Percentiles rank a stretch among this genome's conserved stretches.
These are phyloP conservation scores for Lasiodiplodia sp. DNA, from an alignment of 2,329 filamentous ascomycete species.

Conservation along the genomic window DNA sequence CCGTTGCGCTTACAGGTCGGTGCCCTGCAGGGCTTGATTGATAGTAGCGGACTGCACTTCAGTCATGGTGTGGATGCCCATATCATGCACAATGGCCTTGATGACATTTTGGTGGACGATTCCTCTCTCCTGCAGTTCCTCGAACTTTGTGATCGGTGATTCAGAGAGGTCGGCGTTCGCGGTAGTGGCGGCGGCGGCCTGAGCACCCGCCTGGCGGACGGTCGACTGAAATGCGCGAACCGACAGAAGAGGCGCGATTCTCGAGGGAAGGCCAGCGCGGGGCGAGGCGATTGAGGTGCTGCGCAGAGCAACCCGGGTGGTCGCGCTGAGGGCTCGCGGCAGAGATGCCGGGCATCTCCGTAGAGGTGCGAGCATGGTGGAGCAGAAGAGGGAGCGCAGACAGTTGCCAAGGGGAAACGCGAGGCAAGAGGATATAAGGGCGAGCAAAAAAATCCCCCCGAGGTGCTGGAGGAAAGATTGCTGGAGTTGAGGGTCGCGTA, in stretches of 20 bases:
- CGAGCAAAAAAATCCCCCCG: conserved; percentile 15
- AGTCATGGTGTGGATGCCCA: conserved; percentile 87
- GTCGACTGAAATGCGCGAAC: conserved; percentile 14
- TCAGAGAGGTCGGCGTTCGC: conserved; percentile 31
- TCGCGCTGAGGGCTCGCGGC: conserved; percentile 37
- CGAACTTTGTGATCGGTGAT: conserved; percentile 49
- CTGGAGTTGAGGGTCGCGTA: conserved; percentile 3
- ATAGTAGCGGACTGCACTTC: conserved; percentile 90
- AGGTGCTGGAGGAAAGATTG: conserved; percentile 30
- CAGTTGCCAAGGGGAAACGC: neutral
- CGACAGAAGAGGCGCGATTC: conserved; percentile 1
- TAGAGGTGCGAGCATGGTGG: conserved; percentile 50
- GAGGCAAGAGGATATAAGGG: neutral
- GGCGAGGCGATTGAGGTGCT: neutral
- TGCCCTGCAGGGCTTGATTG: conserved; percentile 77
- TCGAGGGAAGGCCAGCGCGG: neutral
- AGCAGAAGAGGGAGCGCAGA: neutral
- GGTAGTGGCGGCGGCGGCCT: conserved; percentile 26
- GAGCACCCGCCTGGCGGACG: conserved; percentile 29
- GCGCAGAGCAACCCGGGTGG: conserved; percentile 17
- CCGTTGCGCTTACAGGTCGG: conserved; percentile 73
- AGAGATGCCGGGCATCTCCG: conserved; percentile 51
- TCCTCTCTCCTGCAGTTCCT: conserved; percentile 51
- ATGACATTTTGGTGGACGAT: conserved; percentile 72
- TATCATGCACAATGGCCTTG: conserved; percentile 70